Base-by-base conservation (phyloP, 2,329 filamentous ascomycete species). In the Didymosphaeria variabile region DNA sequence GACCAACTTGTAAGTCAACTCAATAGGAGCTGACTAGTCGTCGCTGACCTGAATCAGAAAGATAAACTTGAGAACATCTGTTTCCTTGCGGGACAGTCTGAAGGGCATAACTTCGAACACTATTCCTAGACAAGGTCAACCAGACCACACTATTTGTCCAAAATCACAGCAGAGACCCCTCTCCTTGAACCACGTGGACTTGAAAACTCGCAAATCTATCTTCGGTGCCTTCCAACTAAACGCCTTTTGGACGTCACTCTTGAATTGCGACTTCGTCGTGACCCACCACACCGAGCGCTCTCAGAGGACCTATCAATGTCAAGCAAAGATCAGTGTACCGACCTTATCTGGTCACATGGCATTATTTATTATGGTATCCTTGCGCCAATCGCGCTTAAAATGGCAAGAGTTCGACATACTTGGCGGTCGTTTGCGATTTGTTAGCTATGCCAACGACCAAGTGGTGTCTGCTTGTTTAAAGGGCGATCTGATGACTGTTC, bases 401-500 rank as follows among this genome's bases (percentile, higher is more conserved):
- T 46, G n/a, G 21, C 44, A 23, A 26, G 44, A 46, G 13, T 46
- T 23, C 21, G 42, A 54, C 21, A 29, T 59, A 29, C 40, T 36
- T 38, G n/a, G 26, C 34, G 55, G 49, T 17, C 17, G 44, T 23
- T 26, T 46, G 13, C n/a, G n/a, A 1, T 46, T 46, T 19, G 21
- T 46, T 23, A 46, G 44, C 44, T 46, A 46, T 26, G 44, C 44
- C 21, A 26, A 23, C 6, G 21, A 46, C n/a, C n/a, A 46, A 10
- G 44, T 26, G n/a, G 44, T 46, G 46, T 32, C 34, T 52, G 10
- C 47, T 44, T 29, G 58, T 32, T 12, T 32, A 57, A 34, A 23
- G 42, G 58, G 52, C 9, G 58, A 60, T 53, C 4, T 53, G 19
- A 17, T 57, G 32, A 53, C 58, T 13, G 58, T 60, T 3, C 52